These are phyloP conservation scores for Boechera divaricarpa DNA, from an alignment of 345 rosid genomes.

Conservation along the genomic window DNA sequence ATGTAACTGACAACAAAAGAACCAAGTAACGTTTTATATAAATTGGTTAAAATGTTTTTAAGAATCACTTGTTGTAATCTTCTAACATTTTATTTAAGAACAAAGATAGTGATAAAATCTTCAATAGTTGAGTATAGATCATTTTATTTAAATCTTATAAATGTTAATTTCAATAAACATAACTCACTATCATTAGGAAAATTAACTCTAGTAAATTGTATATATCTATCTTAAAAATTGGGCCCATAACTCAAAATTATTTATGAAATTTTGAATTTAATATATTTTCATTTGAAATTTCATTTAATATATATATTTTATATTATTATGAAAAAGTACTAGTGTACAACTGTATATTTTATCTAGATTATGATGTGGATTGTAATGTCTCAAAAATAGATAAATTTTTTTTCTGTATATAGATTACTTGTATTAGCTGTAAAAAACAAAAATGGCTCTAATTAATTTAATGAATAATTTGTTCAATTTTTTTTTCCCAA, in stretches of 20 bases:
- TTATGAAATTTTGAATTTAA: background rate
- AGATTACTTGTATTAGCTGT: background rate
- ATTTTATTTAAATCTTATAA: background rate
- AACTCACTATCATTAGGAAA: background rate
- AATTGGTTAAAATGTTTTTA: background rate
- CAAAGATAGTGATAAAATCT: background rate
- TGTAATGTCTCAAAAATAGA: background rate
- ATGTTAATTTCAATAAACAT: background rate
- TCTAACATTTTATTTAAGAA: background rate
- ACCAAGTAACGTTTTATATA: too few relatives aligned
- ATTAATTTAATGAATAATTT: background rate
- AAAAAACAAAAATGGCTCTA: background rate
- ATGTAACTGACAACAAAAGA: too few relatives aligned
- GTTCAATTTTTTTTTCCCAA: background rate
- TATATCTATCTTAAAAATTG: background rate
- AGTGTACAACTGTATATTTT: constrained; percentile 11
- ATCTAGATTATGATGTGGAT: background rate
- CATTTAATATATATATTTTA: background rate
- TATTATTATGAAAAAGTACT: background rate
- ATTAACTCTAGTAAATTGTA: background rate
- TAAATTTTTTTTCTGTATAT: background rate
- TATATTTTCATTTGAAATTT: background rate
- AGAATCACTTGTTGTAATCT: background rate
- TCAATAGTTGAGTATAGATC: background rate
- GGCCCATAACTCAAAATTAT: background rate